Percentiles rank a stretch among this genome's conserved stretches.
phyloP scores from a whole-genome alignment of 1,284 basidiomycete species.

The Taiwanofungus camphoratus region DNA sequence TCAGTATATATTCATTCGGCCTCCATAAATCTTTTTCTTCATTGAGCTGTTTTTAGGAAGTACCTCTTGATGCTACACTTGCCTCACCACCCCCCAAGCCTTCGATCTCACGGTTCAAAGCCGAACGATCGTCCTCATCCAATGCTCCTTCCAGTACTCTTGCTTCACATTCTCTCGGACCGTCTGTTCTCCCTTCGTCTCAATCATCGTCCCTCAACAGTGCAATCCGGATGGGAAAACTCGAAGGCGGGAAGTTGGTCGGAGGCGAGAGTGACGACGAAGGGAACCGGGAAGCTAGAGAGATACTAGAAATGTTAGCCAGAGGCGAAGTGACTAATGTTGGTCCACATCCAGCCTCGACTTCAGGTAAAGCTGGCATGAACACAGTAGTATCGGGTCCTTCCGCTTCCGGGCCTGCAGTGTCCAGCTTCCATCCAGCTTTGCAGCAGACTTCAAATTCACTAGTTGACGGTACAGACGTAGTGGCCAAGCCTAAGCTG shows the following conservation, averaged over 20 bases:
- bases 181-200: conserved; percentile 45
- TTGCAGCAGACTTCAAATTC: too few species aligned
- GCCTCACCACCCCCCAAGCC: conserved; percentile 36
- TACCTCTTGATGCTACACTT: conserved; percentile 36
- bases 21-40: conserved; percentile 1
- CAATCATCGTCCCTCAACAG: conserved; percentile 46
- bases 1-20: conserved; percentile 25
- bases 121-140: conserved; percentile 39
- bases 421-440: background rate
- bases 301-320: conserved; percentile 50
- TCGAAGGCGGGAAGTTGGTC: conserved; percentile 50
- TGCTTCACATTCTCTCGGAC: conserved; percentile 36
- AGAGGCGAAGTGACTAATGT: conserved; percentile 55
- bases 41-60: conserved; percentile 26
- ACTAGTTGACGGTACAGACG: too few species aligned
- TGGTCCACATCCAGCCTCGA: conserved; percentile 28
- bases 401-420: background rate
- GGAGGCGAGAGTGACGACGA: conserved; percentile 56
- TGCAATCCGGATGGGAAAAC: conserved; percentile 55
- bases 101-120: conserved; percentile 57
- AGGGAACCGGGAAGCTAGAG: conserved; percentile 35
- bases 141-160: conserved; percentile 20
- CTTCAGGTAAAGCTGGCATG: background rate
- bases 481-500: background rate
- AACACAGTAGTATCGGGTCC: background rate